Evolutionary conservation across 345 rosid species (phyloP).

Genomic region (Lumnitzera racemosa): DNA sequence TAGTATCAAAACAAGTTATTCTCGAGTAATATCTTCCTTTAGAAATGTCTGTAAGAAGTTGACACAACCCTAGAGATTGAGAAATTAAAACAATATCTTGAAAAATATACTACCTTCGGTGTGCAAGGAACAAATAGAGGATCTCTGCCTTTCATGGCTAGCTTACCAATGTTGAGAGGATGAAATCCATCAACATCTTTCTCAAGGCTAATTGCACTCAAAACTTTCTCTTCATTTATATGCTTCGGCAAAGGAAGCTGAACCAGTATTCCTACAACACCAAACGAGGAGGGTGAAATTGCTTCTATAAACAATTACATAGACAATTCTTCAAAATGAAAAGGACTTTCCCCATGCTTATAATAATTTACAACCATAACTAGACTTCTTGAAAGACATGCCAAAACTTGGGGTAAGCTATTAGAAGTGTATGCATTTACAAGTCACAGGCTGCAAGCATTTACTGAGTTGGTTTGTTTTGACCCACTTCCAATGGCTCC

Average conservation of each 20-base stretch:
- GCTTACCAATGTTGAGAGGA: conserved; percentile 90
- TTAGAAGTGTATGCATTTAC: no score
- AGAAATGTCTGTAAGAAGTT: no score
- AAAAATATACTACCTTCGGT: conserved; percentile 56
- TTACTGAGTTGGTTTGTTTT: no score
- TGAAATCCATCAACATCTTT: conserved; percentile 98
- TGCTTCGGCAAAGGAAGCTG: conserved; percentile 89
- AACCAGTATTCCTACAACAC: conserved; percentile 67
- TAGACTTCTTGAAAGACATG: no score
- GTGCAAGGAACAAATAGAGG: conserved; percentile 93
- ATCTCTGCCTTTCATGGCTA: conserved; percentile 96
- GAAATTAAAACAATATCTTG: not conserved
- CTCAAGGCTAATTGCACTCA: conserved; percentile 62
- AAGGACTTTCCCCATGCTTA: no score
- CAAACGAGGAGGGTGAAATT: not conserved
- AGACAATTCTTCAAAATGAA: no score
- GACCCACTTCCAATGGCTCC: no score
- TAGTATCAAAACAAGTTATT: not conserved
- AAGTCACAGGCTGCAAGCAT: no score
- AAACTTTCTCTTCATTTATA: conserved; percentile 76
- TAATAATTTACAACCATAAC: no score
- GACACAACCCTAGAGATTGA: not conserved
- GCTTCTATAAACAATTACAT: no score
- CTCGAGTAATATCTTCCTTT: not conserved
- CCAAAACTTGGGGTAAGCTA: no score